Evolutionary conservation across 441 rosid genomes (phyloP).

Genomic region (Pelargonium fulgidum): DNA sequence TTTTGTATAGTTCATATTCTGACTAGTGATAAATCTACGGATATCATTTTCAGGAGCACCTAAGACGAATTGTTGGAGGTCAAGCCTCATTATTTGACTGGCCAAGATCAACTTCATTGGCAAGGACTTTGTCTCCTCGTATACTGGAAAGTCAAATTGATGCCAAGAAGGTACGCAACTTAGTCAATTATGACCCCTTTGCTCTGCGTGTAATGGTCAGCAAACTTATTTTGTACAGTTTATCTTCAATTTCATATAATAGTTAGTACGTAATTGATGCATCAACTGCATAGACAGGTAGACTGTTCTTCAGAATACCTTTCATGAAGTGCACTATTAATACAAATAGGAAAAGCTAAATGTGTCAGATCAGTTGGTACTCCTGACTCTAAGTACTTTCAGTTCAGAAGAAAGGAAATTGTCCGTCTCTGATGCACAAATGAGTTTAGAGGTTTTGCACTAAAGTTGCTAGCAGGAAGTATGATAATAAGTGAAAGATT

Average conservation of each 20-base stretch:
- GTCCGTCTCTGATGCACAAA: background rate
- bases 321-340: background rate
- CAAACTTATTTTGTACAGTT: background rate
- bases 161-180: slow-evolving; percentile 72
- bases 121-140: slow-evolving; percentile 91
- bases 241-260: background rate
- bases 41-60: slow-evolving; percentile 56
- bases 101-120: slow-evolving; percentile 91
- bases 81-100: slow-evolving; percentile 92
- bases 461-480: background rate
- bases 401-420: background rate
- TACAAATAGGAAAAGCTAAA: background rate
- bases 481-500: background rate
- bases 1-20: background rate
- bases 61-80: slow-evolving; percentile 94
- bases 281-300: background rate
- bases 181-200: slow-evolving; percentile 3
- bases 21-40: background rate
- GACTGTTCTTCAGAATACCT: background rate
- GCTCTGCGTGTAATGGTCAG: background rate
- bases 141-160: slow-evolving; percentile 94
- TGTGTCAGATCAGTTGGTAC: background rate
- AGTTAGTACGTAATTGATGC: background rate
- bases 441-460: background rate
- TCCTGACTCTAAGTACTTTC: background rate